Conservation (phyloP, 2,329 filamentous ascomycete genomes). For the Albifimbria verrucaria region DNA sequence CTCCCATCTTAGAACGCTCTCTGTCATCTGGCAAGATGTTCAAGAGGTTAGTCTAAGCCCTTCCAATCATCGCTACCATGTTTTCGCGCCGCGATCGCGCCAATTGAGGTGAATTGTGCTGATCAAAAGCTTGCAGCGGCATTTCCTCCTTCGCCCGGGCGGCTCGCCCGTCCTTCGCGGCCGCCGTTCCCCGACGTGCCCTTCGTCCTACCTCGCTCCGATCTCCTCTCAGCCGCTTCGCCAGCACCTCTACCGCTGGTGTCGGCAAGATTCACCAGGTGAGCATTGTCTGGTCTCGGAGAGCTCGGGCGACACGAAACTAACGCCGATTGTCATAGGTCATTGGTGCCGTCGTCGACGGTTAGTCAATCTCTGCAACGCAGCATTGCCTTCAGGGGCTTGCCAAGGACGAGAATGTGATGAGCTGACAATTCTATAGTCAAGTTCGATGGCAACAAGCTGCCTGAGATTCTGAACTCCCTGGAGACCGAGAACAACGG, state of each 20-base stretch:
- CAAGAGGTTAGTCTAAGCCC: constrained; percentile 65
- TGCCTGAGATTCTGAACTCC: constrained; percentile 97
- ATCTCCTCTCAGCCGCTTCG: constrained; percentile 55
- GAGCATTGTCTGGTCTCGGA: constrained; percentile 25
- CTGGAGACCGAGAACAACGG: constrained; percentile 87
- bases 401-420: constrained; percentile 2
- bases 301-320: constrained; percentile 5
- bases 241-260: constrained; percentile 55
- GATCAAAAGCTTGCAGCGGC: constrained; percentile 50
- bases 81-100: constrained; percentile 15
- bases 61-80: constrained; percentile 23
- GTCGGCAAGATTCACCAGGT: constrained; percentile 70
- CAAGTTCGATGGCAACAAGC: constrained; percentile 93
- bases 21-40: constrained; percentile 74
- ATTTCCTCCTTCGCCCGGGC: constrained; percentile 63
- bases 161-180: constrained; percentile 59
- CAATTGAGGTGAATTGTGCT: constrained; percentile 53
- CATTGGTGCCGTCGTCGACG: constrained; percentile 98
- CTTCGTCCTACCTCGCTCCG: constrained; percentile 54
- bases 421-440: constrained; percentile 53
- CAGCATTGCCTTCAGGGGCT: constrained; percentile 8
- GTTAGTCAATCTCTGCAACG: constrained; percentile 53
- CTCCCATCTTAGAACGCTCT: constrained; percentile 60
- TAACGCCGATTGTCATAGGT: constrained; percentile 67
- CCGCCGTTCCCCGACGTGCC: constrained; percentile 54